phyloP scores from a whole-genome alignment of 2,329 filamentous ascomycete species.

The Fusarium sp. region DNA sequence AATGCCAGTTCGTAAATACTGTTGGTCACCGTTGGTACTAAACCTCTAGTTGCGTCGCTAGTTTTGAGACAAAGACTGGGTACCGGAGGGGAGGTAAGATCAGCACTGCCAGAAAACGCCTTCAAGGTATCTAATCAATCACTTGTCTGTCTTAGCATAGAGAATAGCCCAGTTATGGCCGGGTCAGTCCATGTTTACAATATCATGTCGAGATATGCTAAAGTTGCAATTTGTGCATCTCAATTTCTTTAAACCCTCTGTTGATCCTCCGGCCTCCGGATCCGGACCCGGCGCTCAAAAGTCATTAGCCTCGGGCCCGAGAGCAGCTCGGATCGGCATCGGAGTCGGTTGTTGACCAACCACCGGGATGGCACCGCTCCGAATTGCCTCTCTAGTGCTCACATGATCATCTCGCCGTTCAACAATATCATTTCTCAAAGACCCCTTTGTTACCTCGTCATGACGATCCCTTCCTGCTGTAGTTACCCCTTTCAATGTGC shows the following conservation, averaged over 20 bases:
- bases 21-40: conserved; percentile 14
- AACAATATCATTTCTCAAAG: conserved; percentile 18
- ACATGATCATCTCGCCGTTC: conserved; percentile 27
- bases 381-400: conserved; percentile 7
- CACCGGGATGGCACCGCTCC: conserved; percentile 1
- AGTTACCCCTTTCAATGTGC: conserved; percentile 10
- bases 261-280: conserved; percentile 16
- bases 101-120: conserved; percentile 10
- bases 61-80: conserved; percentile 15
- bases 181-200: conserved; percentile 4
- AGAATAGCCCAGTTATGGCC: neutral
- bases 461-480: conserved; percentile 9
- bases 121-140: conserved; percentile 36
- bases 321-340: conserved; percentile 14
- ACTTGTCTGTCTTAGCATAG: neutral
- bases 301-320: conserved; percentile 19
- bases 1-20: conserved; percentile 4
- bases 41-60: conserved; percentile 15
- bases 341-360: neutral
- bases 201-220: neutral
- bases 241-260: neutral
- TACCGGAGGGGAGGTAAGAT: conserved; percentile 9
- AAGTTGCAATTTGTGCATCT: neutral
- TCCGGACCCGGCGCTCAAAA: conserved; percentile 13
- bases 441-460: neutral